Evolutionary conservation across 805 yeast species (phyloP).

Genomic region (Teunomyces lycoperdinae): DNA sequence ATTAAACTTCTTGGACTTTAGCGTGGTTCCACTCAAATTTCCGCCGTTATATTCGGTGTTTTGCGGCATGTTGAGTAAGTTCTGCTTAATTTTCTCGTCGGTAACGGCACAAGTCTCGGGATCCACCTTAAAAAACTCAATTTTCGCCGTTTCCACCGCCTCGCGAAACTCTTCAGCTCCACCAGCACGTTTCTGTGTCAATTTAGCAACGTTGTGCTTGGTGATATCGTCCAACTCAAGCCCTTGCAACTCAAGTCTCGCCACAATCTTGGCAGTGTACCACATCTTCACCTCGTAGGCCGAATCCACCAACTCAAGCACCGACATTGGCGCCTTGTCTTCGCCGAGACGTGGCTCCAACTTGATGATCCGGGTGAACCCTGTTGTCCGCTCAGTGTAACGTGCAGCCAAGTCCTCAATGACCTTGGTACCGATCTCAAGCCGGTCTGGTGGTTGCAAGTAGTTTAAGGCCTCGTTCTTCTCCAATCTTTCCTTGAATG

Average conservation of each 20-base stretch:
- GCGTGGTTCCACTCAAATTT: constrained; percentile 18
- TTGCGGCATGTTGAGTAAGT: constrained; percentile 33
- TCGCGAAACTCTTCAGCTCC: constrained; percentile 55
- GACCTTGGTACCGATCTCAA: constrained; percentile 49
- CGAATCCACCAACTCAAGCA: constrained; percentile 78
- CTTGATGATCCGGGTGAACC: constrained; percentile 80
- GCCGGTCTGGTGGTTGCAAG: constrained; percentile 26
- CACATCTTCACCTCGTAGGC: constrained; percentile 67
- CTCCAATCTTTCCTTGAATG: constrained; percentile 9
- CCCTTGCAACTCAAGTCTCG: constrained; percentile 69
- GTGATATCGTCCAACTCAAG: constrained; percentile 51
- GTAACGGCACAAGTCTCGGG: constrained; percentile 25
- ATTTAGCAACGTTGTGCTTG: constrained; percentile 50
- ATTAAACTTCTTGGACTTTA: constrained; percentile 31
- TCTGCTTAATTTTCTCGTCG: constrained; percentile 20
- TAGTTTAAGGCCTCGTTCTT: constrained; percentile 18
- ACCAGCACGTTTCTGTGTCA: constrained; percentile 44
- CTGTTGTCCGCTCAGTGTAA: constrained; percentile 63
- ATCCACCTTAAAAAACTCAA: constrained; percentile 34
- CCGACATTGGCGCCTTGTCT: constrained; percentile 87
- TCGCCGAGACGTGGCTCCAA: constrained; percentile 80
- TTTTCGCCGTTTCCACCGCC: constrained; percentile 54
- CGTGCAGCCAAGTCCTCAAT: constrained; percentile 62
- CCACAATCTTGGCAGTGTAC: constrained; percentile 77
- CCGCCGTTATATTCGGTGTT: constrained; percentile 27